A percentile compares a stretch with the other conserved stretches of the same genome.
Conservation (phyloP, 1,284 basidiomycete genomes). For the Irpex lacteus region DNA sequence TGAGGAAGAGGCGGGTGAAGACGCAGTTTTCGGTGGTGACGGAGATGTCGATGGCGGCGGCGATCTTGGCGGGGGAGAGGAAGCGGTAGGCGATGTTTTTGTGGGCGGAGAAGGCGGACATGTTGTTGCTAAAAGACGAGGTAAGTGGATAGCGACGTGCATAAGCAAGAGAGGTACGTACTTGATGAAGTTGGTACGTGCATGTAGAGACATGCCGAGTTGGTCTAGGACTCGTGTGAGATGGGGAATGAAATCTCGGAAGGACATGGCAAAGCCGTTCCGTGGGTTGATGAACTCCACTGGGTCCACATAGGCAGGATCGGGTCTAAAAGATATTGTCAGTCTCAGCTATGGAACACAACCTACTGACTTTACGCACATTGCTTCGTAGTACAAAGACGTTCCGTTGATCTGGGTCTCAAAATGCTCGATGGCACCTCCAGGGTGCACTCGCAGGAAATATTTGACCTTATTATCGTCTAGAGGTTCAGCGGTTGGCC, state of each 20-base stretch:
- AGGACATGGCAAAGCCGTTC: slow-evolving; percentile 79
- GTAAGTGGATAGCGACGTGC: not conserved
- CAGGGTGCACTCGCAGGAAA: slow-evolving; percentile 74
- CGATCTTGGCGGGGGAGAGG: slow-evolving; percentile 69
- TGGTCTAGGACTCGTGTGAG: slow-evolving; percentile 74
- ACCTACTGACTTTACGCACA: slow-evolving; percentile 41
- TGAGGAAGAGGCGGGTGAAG: slow-evolving; percentile 81
- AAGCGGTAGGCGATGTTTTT: slow-evolving; percentile 86
- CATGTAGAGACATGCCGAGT: slow-evolving; percentile 74
- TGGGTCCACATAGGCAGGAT: slow-evolving; percentile 68
- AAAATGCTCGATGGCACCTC: slow-evolving; percentile 78
- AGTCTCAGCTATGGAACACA: slow-evolving; percentile 13
- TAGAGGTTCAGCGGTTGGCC: slow-evolving; percentile 69
- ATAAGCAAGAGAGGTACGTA: slow-evolving; percentile 31
- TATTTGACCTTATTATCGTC: slow-evolving; percentile 74
- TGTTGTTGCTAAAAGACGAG: slow-evolving; percentile 55
- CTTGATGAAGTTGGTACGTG: slow-evolving; percentile 77
- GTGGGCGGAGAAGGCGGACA: slow-evolving; percentile 66
- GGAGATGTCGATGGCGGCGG: slow-evolving; percentile 79
- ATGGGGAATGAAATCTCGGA: slow-evolving; percentile 74
- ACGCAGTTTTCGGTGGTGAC: slow-evolving; percentile 75
- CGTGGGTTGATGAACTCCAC: slow-evolving; percentile 71
- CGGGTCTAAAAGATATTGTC: slow-evolving; percentile 48
- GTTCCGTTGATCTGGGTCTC: slow-evolving; percentile 73
- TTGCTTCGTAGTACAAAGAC: slow-evolving; percentile 75